Evolutionary conservation across 805 yeast species (phyloP).

Genomic region (Lipomyces chichibuensis): DNA sequence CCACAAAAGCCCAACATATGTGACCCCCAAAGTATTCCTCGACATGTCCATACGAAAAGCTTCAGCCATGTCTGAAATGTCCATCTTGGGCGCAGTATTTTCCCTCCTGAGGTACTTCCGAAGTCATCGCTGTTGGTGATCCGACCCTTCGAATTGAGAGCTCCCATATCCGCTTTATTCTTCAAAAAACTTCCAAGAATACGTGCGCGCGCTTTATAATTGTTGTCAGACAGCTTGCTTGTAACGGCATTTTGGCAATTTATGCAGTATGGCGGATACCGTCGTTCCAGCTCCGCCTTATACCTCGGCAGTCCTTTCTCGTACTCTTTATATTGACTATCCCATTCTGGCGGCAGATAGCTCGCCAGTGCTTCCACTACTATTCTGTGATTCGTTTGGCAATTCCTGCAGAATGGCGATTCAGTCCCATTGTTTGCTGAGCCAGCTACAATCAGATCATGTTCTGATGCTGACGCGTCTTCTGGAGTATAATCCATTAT

Average conservation of each 20-base stretch:
- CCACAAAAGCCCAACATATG: slow-evolving; percentile 4
- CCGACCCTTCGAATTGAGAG: background rate
- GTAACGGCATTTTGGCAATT: slow-evolving; percentile 12
- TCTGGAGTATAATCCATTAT: slow-evolving; percentile 26
- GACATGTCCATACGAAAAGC: slow-evolving; percentile 17
- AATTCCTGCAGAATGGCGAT: slow-evolving; percentile 28
- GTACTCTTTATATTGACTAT: slow-evolving; percentile 10
- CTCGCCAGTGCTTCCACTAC: slow-evolving; percentile 28
- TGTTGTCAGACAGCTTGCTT: slow-evolving; percentile 13
- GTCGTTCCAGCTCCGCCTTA: slow-evolving; percentile 23
- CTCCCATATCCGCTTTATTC: slow-evolving; percentile 1
- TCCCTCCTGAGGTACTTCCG: background rate
- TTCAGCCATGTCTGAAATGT: slow-evolving; percentile 6
- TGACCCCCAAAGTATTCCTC: slow-evolving; percentile 12
- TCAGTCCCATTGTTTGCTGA: background rate
- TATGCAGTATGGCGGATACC: slow-evolving; percentile 31
- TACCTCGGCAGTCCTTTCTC: slow-evolving; percentile 13
- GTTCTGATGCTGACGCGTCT: slow-evolving; percentile 1
- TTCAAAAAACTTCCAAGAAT: slow-evolving; percentile 22
- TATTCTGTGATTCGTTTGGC: slow-evolving; percentile 23
- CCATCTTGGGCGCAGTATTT: slow-evolving; percentile 7
- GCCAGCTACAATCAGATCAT: background rate
- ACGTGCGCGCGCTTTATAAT: slow-evolving; percentile 24
- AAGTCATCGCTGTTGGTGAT: background rate
- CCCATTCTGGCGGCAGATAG: slow-evolving; percentile 25